Evolutionary conservation across 2,329 filamentous ascomycete species (phyloP), one percentile per base, ranked within the genome.

Genomic region (Hypoxylon sp.): DNA sequence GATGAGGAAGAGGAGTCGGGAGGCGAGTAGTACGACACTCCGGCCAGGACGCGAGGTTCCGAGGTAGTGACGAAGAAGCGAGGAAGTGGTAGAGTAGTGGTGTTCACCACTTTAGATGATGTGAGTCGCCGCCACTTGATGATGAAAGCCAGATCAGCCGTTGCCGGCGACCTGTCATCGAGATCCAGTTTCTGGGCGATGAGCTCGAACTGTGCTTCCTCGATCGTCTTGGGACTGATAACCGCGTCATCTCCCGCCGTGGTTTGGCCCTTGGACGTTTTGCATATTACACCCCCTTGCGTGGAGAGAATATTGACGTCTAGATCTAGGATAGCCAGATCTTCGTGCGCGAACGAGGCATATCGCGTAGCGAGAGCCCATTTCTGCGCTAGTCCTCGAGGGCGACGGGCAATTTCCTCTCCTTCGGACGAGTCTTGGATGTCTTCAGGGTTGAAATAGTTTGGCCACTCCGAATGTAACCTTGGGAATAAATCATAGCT

Each of bases 401-500:
- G 78, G 9, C 72, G 74, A 25, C 61, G 57, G 5, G 68, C 58
- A 5, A 66, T 55, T 10, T 78, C 73, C 10, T 81, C 78, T 25
- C 72, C 77, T 28, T 81, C 79, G 5, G 72, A 69, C 1, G 71
- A 67, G 6, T 80, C 78, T 21, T 79, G 77, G 2, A 87, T 74
- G 13, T 81, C 81, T 21, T 89, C 85, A 17, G 87, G 82, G 57
- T 89, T 85, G 79, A 98, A 99, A 73, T 97, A 90, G 77, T 91
- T 94, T 0, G 96, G 94, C 95, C 96, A 99, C 52, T 91, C 90
- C 0, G 86, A 79, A 78, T 98, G 91, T 2, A 97, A 83, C 9
- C 91, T 87, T 10, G 96, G 94, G 11, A 90, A 85, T 68, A 98
- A 89, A 68, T 97, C 93, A 78, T 97, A 98, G 75, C 92, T 96